Conservation (phyloP, 371 early-diverging fungal species). For the Chytridiales sp. region DNA sequence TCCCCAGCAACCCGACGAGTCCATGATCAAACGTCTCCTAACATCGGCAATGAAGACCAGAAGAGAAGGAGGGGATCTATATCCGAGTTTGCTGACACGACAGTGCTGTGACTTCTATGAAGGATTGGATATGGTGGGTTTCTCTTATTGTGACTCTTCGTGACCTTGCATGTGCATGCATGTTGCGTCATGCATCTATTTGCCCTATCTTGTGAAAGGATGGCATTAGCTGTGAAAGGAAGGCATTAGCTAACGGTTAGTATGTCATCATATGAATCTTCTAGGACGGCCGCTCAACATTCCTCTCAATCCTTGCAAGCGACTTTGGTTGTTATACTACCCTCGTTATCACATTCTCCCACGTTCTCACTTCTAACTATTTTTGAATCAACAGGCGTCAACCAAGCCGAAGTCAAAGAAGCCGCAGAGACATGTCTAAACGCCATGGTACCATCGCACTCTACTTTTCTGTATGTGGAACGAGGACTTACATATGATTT, state of each 20-base stretch:
- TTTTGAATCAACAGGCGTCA: not conserved
- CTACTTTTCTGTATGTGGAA: too few species aligned
- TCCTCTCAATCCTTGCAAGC: slow-evolving; percentile 58
- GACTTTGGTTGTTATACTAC: slow-evolving; percentile 51
- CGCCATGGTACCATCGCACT: slow-evolving; percentile 1
- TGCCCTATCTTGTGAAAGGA: not conserved
- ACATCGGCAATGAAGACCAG: slow-evolving; percentile 41
- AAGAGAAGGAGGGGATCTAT: slow-evolving; percentile 51
- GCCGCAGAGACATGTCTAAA: slow-evolving; percentile 13
- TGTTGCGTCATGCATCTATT: not conserved
- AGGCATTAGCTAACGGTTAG: too few species aligned
- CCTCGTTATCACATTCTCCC: not conserved
- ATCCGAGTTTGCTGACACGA: slow-evolving; percentile 57
- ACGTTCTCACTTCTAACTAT: not conserved
- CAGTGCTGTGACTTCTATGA: slow-evolving; percentile 66
- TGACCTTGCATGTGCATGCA: too few species aligned
- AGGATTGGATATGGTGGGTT: slow-evolving; percentile 45
- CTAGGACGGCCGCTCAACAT: slow-evolving; percentile 50
- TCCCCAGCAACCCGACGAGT: slow-evolving; percentile 32
- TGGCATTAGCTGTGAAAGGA: not conserved
- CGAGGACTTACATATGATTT: slow-evolving; percentile 29
- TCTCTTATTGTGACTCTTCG: not conserved
- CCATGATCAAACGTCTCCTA: slow-evolving; percentile 43
- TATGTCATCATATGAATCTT: not conserved
- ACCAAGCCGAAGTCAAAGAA: slow-evolving; percentile 18